A percentile compares a stretch with the other conserved stretches of the same genome.
Conservation (phyloP, 2,329 filamentous ascomycete genomes). For the Calonectria pseudoreteaudii region DNA sequence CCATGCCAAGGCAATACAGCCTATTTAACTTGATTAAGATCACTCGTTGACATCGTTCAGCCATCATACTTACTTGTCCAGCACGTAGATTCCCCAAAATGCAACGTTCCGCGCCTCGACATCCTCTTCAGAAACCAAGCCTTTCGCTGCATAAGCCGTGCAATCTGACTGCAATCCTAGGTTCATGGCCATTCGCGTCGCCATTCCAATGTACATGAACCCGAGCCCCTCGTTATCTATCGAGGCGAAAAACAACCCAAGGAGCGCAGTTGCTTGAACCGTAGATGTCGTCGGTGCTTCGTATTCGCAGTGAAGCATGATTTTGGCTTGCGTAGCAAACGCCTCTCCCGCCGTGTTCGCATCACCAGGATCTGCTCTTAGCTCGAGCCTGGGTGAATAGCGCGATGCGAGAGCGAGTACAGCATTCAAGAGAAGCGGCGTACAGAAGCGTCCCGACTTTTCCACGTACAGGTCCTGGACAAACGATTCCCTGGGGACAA, state of each 20-base stretch:
- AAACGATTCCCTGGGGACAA: constrained; percentile 21
- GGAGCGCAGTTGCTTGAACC: constrained; percentile 23
- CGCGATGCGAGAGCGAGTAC: constrained; percentile 24
- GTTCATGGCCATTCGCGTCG: constrained; percentile 27
- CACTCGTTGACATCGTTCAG: background rate
- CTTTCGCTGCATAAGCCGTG: constrained; percentile 30
- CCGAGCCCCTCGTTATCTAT: constrained; percentile 20
- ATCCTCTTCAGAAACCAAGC: constrained; percentile 6
- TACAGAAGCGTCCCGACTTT: constrained; percentile 19
- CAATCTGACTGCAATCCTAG: constrained; percentile 35
- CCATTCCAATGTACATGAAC: constrained; percentile 23
- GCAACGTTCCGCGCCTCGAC: constrained; percentile 14
- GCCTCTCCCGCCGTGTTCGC: constrained; percentile 23
- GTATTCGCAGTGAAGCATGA: constrained; percentile 23
- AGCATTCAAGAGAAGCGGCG: constrained; percentile 22
- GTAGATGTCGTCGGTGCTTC: constrained; percentile 25
- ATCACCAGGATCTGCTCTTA: constrained; percentile 18
- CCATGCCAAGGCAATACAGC: constrained; percentile 17
- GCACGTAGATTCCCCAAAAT: constrained; percentile 16
- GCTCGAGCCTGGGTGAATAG: constrained; percentile 15
- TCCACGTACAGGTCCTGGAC: constrained; percentile 15
- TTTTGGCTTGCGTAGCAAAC: constrained; percentile 24
- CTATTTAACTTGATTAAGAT: background rate
- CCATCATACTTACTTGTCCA: constrained; percentile 11
- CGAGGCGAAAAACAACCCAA: constrained; percentile 1